Conservation (phyloP, 352 stramenopile species). For the Phytophthora uliginosa region DNA sequence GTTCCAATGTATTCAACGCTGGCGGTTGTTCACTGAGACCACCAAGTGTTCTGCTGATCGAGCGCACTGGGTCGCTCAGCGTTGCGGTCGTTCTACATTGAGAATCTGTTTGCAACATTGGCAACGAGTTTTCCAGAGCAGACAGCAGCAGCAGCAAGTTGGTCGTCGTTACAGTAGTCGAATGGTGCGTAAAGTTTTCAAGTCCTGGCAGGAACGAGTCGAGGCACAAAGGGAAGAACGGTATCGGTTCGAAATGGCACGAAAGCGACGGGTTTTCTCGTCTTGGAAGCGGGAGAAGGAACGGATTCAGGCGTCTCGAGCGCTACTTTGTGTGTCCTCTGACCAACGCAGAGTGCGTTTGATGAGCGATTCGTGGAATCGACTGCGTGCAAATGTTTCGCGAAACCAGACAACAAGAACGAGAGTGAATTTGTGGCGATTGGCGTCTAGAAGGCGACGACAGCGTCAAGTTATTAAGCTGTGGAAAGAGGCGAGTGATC, state of each 20-base stretch:
- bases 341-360: constrained; percentile 20
- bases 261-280: constrained; percentile 15
- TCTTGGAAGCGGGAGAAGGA: constrained; percentile 20
- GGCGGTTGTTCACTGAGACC: constrained; percentile 39
- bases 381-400: constrained; percentile 12
- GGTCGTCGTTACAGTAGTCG: background rate
- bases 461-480: background rate
- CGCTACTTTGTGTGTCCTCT: constrained; percentile 13
- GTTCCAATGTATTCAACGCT: constrained; percentile 59
- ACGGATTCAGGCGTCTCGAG: constrained; percentile 21
- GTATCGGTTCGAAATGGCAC: constrained; percentile 13
- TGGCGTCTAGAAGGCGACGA: background rate
- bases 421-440: constrained; percentile 12
- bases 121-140: constrained; percentile 15
- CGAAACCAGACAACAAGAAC: constrained; percentile 4
- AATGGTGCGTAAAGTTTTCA: constrained; percentile 11
- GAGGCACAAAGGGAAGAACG: constrained; percentile 6
- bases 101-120: constrained; percentile 38
- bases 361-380: constrained; percentile 15
- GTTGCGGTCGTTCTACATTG: constrained; percentile 25
- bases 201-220: constrained; percentile 9
- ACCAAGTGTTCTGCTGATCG: constrained; percentile 39
- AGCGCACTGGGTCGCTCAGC: constrained; percentile 51
- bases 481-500: constrained; percentile 18
- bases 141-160: constrained; percentile 11